phyloP scores from a whole-genome alignment of 2,329 filamentous ascomycete genomes.

The Pestalotiopsis sp. region DNA sequence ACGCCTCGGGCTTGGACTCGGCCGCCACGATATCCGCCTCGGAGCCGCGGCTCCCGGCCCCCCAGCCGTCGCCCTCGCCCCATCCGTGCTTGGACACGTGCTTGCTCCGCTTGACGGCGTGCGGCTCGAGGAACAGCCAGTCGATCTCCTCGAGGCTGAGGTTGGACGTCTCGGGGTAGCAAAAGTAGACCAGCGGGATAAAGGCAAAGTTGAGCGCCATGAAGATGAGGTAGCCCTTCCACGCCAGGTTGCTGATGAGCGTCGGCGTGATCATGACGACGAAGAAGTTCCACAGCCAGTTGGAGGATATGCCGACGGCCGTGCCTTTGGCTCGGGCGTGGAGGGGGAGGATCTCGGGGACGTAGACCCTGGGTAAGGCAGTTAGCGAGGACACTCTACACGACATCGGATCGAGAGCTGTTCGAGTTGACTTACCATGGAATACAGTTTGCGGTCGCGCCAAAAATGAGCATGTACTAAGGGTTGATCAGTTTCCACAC shows the following conservation, averaged over 20 bases:
- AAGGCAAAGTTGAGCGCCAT: conserved; percentile 49
- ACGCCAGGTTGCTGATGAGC: conserved; percentile 47
- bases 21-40: neutral
- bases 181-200: conserved; percentile 44
- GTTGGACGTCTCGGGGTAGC: conserved; percentile 56
- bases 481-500: conserved; percentile 13
- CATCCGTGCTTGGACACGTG: conserved; percentile 7
- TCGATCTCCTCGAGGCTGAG: conserved; percentile 55
- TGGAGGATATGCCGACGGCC: conserved; percentile 34
- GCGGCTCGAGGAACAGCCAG: conserved; percentile 40
- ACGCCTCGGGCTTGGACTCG: neutral
- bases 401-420: conserved; percentile 25
- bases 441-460: conserved; percentile 34
- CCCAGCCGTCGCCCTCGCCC: neutral
- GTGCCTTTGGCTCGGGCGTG: conserved; percentile 34
- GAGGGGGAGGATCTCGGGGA: conserved; percentile 38
- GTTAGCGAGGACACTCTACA: conserved; percentile 24
- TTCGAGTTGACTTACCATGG: conserved; percentile 35
- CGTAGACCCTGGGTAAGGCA: conserved; percentile 38
- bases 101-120: conserved; percentile 8
- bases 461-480: conserved; percentile 34
- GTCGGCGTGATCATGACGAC: conserved; percentile 46
- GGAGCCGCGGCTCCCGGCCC: neutral
- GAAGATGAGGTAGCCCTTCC: conserved; percentile 57
- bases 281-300: conserved; percentile 39